These are phyloP conservation scores for Mortierella claussenii DNA, from an alignment of 192 early-diverging fungal genomes.

Conservation along the genomic window DNA sequence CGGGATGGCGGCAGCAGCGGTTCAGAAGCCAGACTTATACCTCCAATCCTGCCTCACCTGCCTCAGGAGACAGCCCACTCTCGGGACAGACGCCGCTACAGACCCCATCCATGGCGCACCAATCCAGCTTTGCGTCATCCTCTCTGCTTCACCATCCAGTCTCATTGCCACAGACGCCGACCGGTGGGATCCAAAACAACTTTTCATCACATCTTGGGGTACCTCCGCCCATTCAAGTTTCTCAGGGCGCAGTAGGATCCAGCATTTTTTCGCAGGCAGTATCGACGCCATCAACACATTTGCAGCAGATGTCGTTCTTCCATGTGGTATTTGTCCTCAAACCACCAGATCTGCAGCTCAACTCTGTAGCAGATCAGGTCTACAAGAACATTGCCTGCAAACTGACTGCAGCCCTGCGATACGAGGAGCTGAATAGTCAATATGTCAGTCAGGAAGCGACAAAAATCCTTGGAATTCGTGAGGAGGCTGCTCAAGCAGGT, in stretches of 20 bases:
- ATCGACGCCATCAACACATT: slow-evolving; percentile 12
- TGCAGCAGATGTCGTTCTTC: slow-evolving; percentile 74
- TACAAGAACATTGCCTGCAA: slow-evolving; percentile 78
- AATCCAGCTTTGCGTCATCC: slow-evolving; percentile 13
- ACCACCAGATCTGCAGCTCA: slow-evolving; percentile 62
- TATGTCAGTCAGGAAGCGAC: slow-evolving; percentile 82
- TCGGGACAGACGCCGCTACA: slow-evolving; percentile 24
- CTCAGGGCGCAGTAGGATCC: slow-evolving; percentile 12
- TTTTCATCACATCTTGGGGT: slow-evolving; percentile 13
- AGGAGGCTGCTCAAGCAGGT: slow-evolving; percentile 64
- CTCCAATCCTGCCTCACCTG: slow-evolving; percentile 23
- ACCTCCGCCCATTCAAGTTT: slow-evolving; percentile 35
- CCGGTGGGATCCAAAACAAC: slow-evolving; percentile 13
- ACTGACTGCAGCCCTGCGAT: slow-evolving; percentile 76
- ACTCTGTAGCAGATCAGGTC: slow-evolving; percentile 69
- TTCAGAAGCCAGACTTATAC: slow-evolving; percentile 43
- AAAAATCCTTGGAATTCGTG: slow-evolving; percentile 75
- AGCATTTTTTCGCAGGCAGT: slow-evolving; percentile 23
- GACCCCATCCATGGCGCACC: slow-evolving; percentile 22
- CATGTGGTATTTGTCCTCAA: slow-evolving; percentile 83
- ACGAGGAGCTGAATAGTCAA: slow-evolving; percentile 80
- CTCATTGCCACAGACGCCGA: slow-evolving; percentile 50
- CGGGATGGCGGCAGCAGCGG: slow-evolving; percentile 29
- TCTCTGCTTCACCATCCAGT: slow-evolving; percentile 40
- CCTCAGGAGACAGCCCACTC: slow-evolving; percentile 18